Evolutionary conservation across 306 rosid genomes (phyloP).

Genomic region (Mimosa pudica): DNA sequence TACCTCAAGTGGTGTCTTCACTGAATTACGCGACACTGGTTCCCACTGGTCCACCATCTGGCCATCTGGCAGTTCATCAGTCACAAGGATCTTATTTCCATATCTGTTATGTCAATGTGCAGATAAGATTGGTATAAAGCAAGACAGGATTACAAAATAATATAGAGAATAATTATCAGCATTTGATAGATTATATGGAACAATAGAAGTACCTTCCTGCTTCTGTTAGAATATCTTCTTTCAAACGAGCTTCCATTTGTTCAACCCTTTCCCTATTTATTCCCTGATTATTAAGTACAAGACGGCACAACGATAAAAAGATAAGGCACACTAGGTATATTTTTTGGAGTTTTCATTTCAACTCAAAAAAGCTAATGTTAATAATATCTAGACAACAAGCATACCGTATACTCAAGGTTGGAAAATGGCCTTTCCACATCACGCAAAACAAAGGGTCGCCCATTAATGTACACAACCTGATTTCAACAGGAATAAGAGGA

Average conservation of each 20-base stretch:
- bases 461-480: conserved; percentile 88
- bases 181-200: conserved; percentile 4
- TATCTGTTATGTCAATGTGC: conserved; percentile 60
- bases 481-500: conserved; percentile 31
- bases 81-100: conserved; percentile 88
- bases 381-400: conserved; percentile 11
- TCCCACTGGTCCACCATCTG: conserved; percentile 99
- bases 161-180: conserved; percentile 15
- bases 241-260: conserved; percentile 91
- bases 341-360: conserved; percentile 18
- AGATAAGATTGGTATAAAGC: conserved; percentile 38
- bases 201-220: conserved; percentile 70
- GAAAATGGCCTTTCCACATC: conserved; percentile 92
- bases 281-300: conserved; percentile 58
- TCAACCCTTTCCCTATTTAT: conserved; percentile 84
- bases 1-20: conserved; percentile 91
- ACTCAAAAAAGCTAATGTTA: conserved; percentile 31
- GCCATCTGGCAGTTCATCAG: conserved; percentile 95
- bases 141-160: conserved; percentile 5
- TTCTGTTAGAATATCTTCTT: conserved; percentile 75
- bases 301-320: conserved; percentile 20
- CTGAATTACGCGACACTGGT: conserved; percentile 66
- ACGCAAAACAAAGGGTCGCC: conserved; percentile 90
- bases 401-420: conserved; percentile 89
- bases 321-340: conserved; percentile 17